Base-by-base conservation (phyloP, 2,329 filamentous ascomycete species). In the Talaromyces sp. region DNA sequence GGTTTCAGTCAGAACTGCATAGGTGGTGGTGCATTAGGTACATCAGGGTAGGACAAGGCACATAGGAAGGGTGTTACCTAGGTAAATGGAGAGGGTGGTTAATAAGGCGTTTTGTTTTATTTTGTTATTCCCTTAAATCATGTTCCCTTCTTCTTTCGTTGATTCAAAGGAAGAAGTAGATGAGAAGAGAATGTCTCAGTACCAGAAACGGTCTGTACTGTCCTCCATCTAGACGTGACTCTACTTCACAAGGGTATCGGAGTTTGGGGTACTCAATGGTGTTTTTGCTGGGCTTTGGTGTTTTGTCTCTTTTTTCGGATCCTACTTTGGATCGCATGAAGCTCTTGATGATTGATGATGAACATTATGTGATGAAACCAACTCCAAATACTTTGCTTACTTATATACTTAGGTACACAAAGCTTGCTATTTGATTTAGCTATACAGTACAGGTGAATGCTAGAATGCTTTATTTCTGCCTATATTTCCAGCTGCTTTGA, bases 391-490 rank as follows among this genome's bases (percentile, higher is more conserved):
- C 50, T 39, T 39, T 39, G 19, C 52, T 56, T 56, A 56, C 52
- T 56, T 56, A 37, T 13, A 52, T 52, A 52, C 33, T 56, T 56
- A 56, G 52, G 52, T 39, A 56, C 33, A 56, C 52, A 37, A 37
- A 24, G 33, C n/a, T 56, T 39, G 33, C 52, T 56, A 37, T 37
- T 56, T 56, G 52, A 39, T 39, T 56, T 37, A 56, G 52, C 33
- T 56, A 56, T 56, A 56, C 52, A 56, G 33, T 56, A 37, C n/a
- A 56, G 33, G 52, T 56, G 33, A 56, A 56, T 56, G 33, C 33
- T 56, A 56, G 52, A 56, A 22, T 56, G 52, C 33, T 56, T 37
- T 56, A 37, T 6, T 37, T 39, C 7, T 35, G 10, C n/a, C 11
- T 22, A 37, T 37, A 35, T 3, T 19, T 35, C 33, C 50, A 16